phyloP scores from a whole-genome alignment of 305 asterid species.

The Fraxinus velutina region DNA sequence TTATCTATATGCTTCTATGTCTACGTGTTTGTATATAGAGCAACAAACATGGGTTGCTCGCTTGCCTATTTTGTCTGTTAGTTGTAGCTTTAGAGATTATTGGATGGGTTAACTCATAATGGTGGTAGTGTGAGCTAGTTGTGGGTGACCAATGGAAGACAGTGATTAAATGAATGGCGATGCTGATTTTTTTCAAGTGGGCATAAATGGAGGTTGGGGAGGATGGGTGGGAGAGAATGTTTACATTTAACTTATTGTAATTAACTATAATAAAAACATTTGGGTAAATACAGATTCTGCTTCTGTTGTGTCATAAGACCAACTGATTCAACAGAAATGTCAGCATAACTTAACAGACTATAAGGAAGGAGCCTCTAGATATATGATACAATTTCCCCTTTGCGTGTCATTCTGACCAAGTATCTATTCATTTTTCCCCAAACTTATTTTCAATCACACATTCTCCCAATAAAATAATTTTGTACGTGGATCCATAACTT shows the following conservation, averaged over 20 bases:
- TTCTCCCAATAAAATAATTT: background rate
- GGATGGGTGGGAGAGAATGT: background rate
- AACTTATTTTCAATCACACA: background rate
- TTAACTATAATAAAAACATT: background rate
- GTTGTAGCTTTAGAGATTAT: background rate
- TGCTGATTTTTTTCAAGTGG: background rate
- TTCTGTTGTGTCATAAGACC: background rate
- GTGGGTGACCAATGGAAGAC: background rate
- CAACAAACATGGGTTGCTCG: background rate
- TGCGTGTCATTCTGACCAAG: background rate
- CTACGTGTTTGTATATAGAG: background rate
- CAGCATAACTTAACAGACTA: background rate
- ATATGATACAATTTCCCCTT: background rate
- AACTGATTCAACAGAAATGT: background rate
- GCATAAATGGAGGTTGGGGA: background rate
- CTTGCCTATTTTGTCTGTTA: background rate
- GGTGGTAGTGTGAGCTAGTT: background rate
- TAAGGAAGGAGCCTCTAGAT: background rate
- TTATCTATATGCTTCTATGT: background rate
- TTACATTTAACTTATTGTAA: background rate
- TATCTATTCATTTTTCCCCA: background rate
- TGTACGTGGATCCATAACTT: background rate
- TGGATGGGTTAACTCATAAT: slow-evolving; percentile 3
- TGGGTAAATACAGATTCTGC: background rate
- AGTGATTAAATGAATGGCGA: background rate